Base-by-base conservation (phyloP, 106 monocot species). In the Acorus calamus region DNA sequence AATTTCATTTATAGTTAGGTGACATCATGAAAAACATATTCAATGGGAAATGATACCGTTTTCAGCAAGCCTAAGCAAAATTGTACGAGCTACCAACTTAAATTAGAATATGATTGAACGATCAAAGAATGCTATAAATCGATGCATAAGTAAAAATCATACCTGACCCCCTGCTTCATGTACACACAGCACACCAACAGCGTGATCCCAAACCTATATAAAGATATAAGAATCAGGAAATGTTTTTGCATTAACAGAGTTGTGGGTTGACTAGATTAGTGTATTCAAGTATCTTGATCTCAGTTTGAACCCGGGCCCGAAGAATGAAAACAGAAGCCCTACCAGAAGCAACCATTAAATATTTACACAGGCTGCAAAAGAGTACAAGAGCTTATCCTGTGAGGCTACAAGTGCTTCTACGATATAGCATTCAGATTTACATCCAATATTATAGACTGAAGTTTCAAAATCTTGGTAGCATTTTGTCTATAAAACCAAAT, bases 151-250 rank as follows among this genome's bases (percentile, higher is more conserved):
- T 28, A 65, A 62, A 67, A 63, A 47, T 28, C n/a, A 64, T 71
- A 84, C 87, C 84, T 82, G 53, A 4, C 92, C 92, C 55, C 87
- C 84, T 57, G 87, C 81, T 87, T 92, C 92, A 14, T 79, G 62
- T 52, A 87, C 81, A 71, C 92, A 92, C 42, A 92, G 59, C 57
- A 88, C 59, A 58, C 87, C 92, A 69, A 71, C 84, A 73, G 82
- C 87, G 76, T 92, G 92, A 80, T 92, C 92, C 92, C 92, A 92
- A 14, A 56, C 87, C 87, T 87, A 53, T 14, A 68, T 52, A 2
- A 53, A 45, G 11, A 69, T 14, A 42, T 46, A 53, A 49, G 4
- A 47, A 56, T 11, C 52, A 13, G 46, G 42, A 14, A 13, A 61
- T 53, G 28, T 53, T 69, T 14, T 28, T 59, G 46, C 28, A 44